Base-by-base conservation (phyloP, 2,329 filamentous ascomycete genomes). In the Claviceps purpurea region DNA sequence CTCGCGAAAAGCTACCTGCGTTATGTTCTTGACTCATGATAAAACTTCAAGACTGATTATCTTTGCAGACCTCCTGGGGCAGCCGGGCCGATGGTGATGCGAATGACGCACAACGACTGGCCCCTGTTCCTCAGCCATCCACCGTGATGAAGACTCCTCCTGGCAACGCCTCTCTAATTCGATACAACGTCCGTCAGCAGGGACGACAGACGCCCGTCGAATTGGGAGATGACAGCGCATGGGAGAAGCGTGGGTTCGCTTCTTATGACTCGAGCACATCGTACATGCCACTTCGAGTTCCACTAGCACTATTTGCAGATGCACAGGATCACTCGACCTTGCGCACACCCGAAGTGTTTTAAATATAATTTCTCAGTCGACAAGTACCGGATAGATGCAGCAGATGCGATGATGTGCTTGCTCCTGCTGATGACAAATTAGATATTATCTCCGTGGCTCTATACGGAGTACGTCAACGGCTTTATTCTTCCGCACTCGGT, bases 41-140 rank as follows among this genome's bases (percentile, higher is more conserved):
- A 42, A n/a, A 16, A 8, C 34, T 10, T 8, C 26, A 30, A 16
- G 18, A 46, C 45, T 54, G 10, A 52, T 49, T 5, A 16, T 20
- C 52, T 39, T 30, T 47, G 54, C 64, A 96, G 90, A 96, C 90
- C 45, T 91, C 89, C 50, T 96, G 90, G 90, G 90, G 90, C 64
- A 95, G 89, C 70, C 85, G 90, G 68, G 87, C 89, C 61, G 90
- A 93, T 61, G 90, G 89, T 64, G 90, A 96, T 68, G 78, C 85
- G 59, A 86, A 94, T 68, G 85, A 94, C 68, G 78, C 77, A 57
- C 76, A 81, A 59, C 82, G 85, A 63, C 81, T 87, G 73, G 78
- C 69, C 41, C 72, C 66, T 37, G 68, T 69, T 40, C 73, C 74
- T 16, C 64, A 64, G 58, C 70, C 64, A 34, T 65, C 68, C 4